Evolutionary conservation across 1,284 basidiomycete genomes (phyloP).

Genomic region (Neotropicomus parvogracilis): DNA sequence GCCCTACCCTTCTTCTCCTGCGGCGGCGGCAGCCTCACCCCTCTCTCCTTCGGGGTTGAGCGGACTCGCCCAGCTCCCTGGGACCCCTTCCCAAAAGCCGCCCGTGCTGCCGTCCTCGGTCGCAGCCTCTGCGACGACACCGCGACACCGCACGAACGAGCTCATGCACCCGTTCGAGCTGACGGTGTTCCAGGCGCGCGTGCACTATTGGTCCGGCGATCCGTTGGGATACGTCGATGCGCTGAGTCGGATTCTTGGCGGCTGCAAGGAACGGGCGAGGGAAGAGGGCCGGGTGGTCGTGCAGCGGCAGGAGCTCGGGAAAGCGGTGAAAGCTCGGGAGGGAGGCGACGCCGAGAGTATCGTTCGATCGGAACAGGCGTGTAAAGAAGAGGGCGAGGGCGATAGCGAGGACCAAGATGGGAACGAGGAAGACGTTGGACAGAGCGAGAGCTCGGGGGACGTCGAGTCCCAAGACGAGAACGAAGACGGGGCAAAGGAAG

Average conservation of each 20-base stretch:
- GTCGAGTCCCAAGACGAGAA: background rate
- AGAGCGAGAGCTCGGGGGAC: background rate
- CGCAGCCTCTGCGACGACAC: background rate
- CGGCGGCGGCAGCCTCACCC: slow-evolving; percentile 2
- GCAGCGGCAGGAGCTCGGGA: slow-evolving; percentile 38
- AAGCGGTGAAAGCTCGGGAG: background rate
- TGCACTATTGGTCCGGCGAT: slow-evolving; percentile 74
- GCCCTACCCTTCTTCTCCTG: slow-evolving; percentile 19
- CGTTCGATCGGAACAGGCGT: background rate
- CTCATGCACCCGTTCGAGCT: slow-evolving; percentile 74
- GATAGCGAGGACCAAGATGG: background rate
- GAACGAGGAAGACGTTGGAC: background rate
- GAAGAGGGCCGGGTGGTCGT: slow-evolving; percentile 29
- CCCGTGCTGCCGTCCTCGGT: slow-evolving; percentile 11
- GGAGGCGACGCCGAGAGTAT: background rate
- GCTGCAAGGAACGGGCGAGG: slow-evolving; percentile 63
- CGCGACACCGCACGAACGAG: slow-evolving; percentile 37
- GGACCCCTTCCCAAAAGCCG: slow-evolving; percentile 24
- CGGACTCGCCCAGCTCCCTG: slow-evolving; percentile 25
- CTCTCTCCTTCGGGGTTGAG: slow-evolving; percentile 26
- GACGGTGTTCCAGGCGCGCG: slow-evolving; percentile 66
- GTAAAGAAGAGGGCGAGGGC: background rate
- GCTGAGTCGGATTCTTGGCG: slow-evolving; percentile 72
- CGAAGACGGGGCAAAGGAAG: background rate
- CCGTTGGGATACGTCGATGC: slow-evolving; percentile 72